These are phyloP conservation scores for Heteromeles arbutifolia DNA, from an alignment of 306 rosid species.

Conservation along the genomic window DNA sequence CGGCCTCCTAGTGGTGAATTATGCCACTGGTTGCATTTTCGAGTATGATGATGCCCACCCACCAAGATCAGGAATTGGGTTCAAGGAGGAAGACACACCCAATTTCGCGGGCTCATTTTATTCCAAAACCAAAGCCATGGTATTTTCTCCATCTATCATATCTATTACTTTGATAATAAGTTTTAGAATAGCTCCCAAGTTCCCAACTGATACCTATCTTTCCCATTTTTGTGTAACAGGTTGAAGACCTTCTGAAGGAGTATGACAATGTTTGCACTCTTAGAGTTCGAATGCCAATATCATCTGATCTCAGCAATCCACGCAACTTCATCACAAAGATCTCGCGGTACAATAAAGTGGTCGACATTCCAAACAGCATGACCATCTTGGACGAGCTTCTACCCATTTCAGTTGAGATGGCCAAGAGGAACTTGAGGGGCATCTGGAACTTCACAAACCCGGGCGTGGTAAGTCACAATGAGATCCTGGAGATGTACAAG, in stretches of 20 bases:
- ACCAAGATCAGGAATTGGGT: slow-evolving; percentile 29
- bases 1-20: slow-evolving; percentile 36
- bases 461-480: slow-evolving; percentile 48
- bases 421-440: slow-evolving; percentile 43
- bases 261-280: slow-evolving; percentile 58
- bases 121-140: slow-evolving; percentile 48
- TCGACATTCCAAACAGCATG: slow-evolving; percentile 44
- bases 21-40: slow-evolving; percentile 38
- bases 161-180: slow-evolving; percentile 5
- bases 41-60: slow-evolving; percentile 37
- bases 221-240: slow-evolving; percentile 26
- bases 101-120: slow-evolving; percentile 34
- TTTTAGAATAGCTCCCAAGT: neutral
- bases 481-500: slow-evolving; percentile 62
- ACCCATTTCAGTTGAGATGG: slow-evolving; percentile 56
- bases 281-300: slow-evolving; percentile 48
- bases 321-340: slow-evolving; percentile 56
- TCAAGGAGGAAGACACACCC: slow-evolving; percentile 32
- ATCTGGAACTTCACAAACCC: slow-evolving; percentile 63
- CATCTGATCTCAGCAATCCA: slow-evolving; percentile 49
- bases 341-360: slow-evolving; percentile 38
- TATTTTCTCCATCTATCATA: neutral
- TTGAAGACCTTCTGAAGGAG: slow-evolving; percentile 49
- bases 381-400: slow-evolving; percentile 56
- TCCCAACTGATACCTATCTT: neutral